These are phyloP conservation scores for Yarrowia sp. DNA, from an alignment of 805 yeast genomes.

Conservation along the genomic window DNA sequence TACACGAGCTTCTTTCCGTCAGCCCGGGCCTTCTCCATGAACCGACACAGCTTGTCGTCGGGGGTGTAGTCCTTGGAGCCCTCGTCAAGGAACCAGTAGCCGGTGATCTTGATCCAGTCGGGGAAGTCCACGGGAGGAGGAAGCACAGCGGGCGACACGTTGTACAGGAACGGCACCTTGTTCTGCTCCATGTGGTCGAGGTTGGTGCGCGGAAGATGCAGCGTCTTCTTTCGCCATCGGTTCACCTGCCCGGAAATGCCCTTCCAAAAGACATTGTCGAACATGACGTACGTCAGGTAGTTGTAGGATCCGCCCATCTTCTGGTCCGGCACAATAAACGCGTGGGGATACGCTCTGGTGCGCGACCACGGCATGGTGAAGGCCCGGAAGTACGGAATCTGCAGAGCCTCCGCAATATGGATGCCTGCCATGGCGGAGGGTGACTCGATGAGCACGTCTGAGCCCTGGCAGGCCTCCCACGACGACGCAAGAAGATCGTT, in stretches of 20 bases:
- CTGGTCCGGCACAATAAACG: slow-evolving; percentile 91
- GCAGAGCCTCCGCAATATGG: slow-evolving; percentile 89
- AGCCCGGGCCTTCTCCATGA: slow-evolving; percentile 58
- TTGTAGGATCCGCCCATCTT: slow-evolving; percentile 91
- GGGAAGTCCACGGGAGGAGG: slow-evolving; percentile 93
- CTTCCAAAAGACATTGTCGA: slow-evolving; percentile 90
- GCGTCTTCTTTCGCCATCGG: slow-evolving; percentile 72
- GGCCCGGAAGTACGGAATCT: slow-evolving; percentile 88
- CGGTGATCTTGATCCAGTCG: slow-evolving; percentile 94
- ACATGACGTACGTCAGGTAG: slow-evolving; percentile 86
- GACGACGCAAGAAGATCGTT: slow-evolving; percentile 64
- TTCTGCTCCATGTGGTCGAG: slow-evolving; percentile 69
- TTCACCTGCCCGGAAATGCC: slow-evolving; percentile 86
- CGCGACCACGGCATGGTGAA: slow-evolving; percentile 99
- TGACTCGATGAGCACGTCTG: slow-evolving; percentile 87
- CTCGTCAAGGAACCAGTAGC: slow-evolving; percentile 91
- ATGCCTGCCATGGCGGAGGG: slow-evolving; percentile 96
- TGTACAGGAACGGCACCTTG: slow-evolving; percentile 83
- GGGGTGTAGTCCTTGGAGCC: slow-evolving; percentile 55
- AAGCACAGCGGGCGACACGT: slow-evolving; percentile 80
- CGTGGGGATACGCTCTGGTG: slow-evolving; percentile 94
- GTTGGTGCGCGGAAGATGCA: slow-evolving; percentile 66
- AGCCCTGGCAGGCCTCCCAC: slow-evolving; percentile 81
- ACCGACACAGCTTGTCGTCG: slow-evolving; percentile 54
- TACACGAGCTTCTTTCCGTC: slow-evolving; percentile 74